Evolutionary conservation across 169 alveolate genomes (phyloP).

Genomic region (Eimeria necatrix): DNA sequence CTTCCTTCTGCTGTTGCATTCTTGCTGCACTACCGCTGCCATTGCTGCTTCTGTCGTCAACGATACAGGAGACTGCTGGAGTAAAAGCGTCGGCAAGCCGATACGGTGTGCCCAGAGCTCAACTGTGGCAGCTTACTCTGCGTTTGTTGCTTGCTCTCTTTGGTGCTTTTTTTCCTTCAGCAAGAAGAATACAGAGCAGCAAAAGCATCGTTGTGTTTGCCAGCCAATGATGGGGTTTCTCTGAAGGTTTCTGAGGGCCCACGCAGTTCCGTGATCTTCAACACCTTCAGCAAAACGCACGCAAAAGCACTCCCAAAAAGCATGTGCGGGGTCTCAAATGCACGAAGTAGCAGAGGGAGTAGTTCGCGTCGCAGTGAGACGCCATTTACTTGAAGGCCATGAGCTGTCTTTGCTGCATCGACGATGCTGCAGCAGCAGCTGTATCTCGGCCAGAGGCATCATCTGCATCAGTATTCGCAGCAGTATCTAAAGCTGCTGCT

Average conservation of each 20-base stretch:
- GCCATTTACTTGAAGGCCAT: too few species aligned
- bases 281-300: background rate
- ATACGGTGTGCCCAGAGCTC: background rate
- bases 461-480: too few species aligned
- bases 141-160: background rate
- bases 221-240: background rate
- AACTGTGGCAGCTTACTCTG: background rate
- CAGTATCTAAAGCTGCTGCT: too few species aligned
- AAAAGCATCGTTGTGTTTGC: background rate
- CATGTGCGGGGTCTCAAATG: constrained; percentile 13
- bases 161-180: background rate
- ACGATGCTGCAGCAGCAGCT: too few species aligned
- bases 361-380: too few species aligned
- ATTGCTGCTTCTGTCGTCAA: too few species aligned
- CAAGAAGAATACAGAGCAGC: background rate
- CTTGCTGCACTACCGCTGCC: too few species aligned
- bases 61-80: background rate
- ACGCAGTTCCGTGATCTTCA: background rate
- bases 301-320: background rate
- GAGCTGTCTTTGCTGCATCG: too few species aligned
- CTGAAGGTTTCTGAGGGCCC: background rate
- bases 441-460: too few species aligned
- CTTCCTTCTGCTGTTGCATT: background rate
- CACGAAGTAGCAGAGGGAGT: background rate
- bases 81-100: background rate